Evolutionary conservation across 208 protist species (phyloP).

Genomic region (Entamoeba histolytica): DNA sequence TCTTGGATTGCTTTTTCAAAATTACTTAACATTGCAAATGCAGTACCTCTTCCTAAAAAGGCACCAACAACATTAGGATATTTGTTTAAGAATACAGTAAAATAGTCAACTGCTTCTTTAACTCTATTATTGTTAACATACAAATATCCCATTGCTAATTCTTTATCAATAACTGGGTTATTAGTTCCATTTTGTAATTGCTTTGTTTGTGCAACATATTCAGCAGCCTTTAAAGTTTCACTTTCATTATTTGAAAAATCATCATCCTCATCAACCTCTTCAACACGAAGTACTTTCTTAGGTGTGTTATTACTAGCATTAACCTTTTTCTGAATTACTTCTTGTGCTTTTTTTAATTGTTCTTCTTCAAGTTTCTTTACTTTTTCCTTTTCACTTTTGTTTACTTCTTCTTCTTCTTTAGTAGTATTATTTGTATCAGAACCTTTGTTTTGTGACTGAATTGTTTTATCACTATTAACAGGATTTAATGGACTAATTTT

Average conservation of each 20-base stretch:
- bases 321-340: not conserved
- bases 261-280: not conserved
- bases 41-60: not conserved
- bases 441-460: too few relatives aligned
- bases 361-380: not conserved
- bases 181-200: not conserved
- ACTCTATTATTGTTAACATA: not conserved
- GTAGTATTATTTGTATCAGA: not conserved
- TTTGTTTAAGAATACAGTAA: not conserved
- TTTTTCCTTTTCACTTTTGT: not conserved
- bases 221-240: not conserved
- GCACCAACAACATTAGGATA: not conserved
- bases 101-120: not conserved
- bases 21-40: not conserved
- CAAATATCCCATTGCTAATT: not conserved
- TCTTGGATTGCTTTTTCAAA: not conserved
- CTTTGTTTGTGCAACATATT: not conserved
- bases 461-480: too few relatives aligned
- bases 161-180: not conserved
- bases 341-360: not conserved
- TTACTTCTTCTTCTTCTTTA: not conserved
- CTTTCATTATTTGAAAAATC: not conserved
- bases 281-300: not conserved
- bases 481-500: not conserved
- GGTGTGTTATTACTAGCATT: not conserved